Evolutionary conservation across 345 rosid species (phyloP).

Genomic region (Boechera divaricarpa): DNA sequence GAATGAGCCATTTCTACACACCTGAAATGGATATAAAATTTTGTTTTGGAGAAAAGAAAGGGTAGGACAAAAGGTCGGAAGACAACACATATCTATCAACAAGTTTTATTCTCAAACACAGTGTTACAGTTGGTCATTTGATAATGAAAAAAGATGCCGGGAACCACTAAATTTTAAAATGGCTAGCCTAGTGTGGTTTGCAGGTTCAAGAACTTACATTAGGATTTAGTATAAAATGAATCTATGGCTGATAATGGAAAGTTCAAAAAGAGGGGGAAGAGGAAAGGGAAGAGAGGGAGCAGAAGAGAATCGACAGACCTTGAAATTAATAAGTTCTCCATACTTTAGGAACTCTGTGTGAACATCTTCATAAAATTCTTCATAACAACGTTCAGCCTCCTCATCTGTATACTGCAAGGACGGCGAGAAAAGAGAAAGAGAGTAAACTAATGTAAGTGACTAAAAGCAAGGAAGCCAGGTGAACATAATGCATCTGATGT

Average conservation of each 20-base stretch:
- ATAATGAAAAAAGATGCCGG: background rate
- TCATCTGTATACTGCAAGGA: slow-evolving; percentile 85
- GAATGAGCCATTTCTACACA: slow-evolving; percentile 83
- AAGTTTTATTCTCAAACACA: slow-evolving; percentile 16
- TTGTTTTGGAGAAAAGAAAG: slow-evolving; percentile 27
- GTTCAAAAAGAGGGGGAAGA: background rate
- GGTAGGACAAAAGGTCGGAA: slow-evolving; percentile 17
- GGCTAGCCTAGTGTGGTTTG: slow-evolving; percentile 21
- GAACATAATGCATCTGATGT: slow-evolving; percentile 22
- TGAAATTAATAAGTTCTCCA: slow-evolving; percentile 94
- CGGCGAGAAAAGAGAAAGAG: slow-evolving; percentile 24
- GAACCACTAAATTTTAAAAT: slow-evolving; percentile 22
- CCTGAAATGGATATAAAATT: slow-evolving; percentile 53
- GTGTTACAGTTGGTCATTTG: slow-evolving; percentile 11
- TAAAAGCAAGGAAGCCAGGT: slow-evolving; percentile 19
- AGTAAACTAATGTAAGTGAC: slow-evolving; percentile 31
- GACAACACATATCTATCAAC: no score
- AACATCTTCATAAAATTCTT: slow-evolving; percentile 97
- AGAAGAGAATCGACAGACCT: slow-evolving; percentile 58
- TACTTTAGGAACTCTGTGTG: slow-evolving; percentile 95
- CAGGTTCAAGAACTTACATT: slow-evolving; percentile 5
- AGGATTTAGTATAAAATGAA: background rate
- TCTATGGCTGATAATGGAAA: background rate
- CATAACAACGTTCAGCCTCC: slow-evolving; percentile 78
- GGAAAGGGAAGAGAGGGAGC: slow-evolving; percentile 6